A percentile compares a stretch with the other conserved stretches of the same genome.
Evolutionary conservation across 176 grass and related monocot species (phyloP).

Genomic region (Aegilops umbellulata): DNA sequence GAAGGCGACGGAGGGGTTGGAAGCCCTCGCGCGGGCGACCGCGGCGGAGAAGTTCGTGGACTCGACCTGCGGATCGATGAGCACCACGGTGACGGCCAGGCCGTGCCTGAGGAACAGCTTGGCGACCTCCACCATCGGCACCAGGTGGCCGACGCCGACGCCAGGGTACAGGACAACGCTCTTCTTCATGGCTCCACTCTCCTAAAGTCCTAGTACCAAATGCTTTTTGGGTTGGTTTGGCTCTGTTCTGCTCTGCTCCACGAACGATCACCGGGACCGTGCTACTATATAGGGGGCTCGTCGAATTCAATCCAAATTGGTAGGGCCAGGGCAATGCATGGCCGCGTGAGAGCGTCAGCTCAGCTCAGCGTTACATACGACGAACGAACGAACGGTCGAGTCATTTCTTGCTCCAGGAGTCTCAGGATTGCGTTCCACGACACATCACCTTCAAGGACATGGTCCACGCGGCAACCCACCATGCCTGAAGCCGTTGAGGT

Average conservation of each 20-base stretch:
- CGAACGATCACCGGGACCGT: background rate
- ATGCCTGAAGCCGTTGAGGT: background rate
- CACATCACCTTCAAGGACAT: too few species aligned
- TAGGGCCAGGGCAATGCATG: background rate
- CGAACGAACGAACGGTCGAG: background rate
- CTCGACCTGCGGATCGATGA: background rate
- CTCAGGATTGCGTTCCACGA: background rate
- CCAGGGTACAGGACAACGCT: conserved; percentile 41
- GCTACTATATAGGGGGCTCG: background rate
- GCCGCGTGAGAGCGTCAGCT: background rate
- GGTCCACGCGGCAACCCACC: too few species aligned
- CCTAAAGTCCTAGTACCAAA: background rate
- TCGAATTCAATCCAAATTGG: background rate
- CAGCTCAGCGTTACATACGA: background rate
- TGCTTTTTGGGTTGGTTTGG: background rate
- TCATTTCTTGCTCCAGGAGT: background rate
- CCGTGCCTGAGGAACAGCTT: conserved; percentile 35
- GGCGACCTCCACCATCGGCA: conserved; percentile 50
- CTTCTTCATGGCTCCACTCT: conserved; percentile 10
- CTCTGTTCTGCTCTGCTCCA: background rate
- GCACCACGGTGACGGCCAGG: conserved; percentile 28
- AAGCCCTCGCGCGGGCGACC: conserved; percentile 2
- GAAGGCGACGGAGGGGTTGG: conserved; percentile 40
- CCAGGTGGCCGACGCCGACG: conserved; percentile 45
- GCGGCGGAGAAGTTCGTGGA: background rate